phyloP scores from a whole-genome alignment of 108 stramenopile species.

The Cyclotella choctawhatcheeana region DNA sequence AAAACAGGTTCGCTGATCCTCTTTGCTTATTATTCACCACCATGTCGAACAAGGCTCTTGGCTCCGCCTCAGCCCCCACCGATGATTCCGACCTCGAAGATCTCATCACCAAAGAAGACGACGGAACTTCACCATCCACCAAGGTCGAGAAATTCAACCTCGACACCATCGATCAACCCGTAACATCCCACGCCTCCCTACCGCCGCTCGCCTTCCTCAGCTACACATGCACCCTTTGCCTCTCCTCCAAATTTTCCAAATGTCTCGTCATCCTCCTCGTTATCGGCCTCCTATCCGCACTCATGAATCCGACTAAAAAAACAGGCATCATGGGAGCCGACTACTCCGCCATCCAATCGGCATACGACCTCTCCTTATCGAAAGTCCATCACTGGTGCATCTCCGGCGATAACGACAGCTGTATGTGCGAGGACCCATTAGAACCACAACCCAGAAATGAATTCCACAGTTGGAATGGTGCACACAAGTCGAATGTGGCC shows the following conservation, averaged over 20 bases:
- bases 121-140: neutral
- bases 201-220: constrained; percentile 8
- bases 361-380: constrained; percentile 65
- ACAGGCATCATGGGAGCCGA: constrained; percentile 65
- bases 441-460: constrained; percentile 54
- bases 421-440: constrained; percentile 80
- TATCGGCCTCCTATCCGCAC: constrained; percentile 23
- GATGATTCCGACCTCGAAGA: constrained; percentile 51
- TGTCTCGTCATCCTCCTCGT: constrained; percentile 10
- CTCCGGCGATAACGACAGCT: constrained; percentile 63
- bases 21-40: neutral
- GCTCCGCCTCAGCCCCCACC: constrained; percentile 17
- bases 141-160: constrained; percentile 6
- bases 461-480: constrained; percentile 61
- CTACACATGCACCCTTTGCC: constrained; percentile 8
- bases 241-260: constrained; percentile 28
- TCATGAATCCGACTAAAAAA: constrained; percentile 62
- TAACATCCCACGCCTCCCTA: constrained; percentile 1
- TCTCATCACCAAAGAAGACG: constrained; percentile 27
- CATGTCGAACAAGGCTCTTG: constrained; percentile 5
- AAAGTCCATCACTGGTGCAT: constrained; percentile 84
- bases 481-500: constrained; percentile 63
- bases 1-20: no score
- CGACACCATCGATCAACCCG: neutral
- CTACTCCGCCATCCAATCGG: constrained; percentile 58